Evolutionary conservation across 257 asterid genomes (phyloP).

Genomic region (Anisodus tanguticus): DNA sequence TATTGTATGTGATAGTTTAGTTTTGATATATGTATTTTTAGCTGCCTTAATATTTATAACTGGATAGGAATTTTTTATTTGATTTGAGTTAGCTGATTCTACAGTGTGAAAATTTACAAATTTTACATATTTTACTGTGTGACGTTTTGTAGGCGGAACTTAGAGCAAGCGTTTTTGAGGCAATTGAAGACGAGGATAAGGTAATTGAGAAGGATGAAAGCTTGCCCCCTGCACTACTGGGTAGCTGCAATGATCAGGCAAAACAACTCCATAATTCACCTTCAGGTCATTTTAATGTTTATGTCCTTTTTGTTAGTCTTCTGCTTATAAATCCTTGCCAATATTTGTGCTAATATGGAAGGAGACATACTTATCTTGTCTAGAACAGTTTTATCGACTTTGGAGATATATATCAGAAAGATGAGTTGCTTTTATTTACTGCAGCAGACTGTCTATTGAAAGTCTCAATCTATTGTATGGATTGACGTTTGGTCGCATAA

Average conservation of each 20-base stretch:
- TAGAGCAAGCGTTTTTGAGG: conserved; percentile 97
- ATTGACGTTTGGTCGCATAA: background rate
- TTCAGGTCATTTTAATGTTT: conserved; percentile 56
- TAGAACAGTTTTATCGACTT: conserved; percentile 8
- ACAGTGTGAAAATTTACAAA: background rate
- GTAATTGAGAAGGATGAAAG: conserved; percentile 78
- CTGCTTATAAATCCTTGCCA: conserved; percentile 16
- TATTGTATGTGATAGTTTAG: no score
- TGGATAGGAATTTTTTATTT: no score
- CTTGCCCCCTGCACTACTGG: conserved; percentile 91
- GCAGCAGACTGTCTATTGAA: background rate
- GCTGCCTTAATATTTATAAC: no score
- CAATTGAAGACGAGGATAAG: conserved; percentile 93
- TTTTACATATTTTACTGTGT: conserved; percentile 14
- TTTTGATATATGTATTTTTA: no score
- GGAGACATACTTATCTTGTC: background rate
- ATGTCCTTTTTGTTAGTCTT: background rate
- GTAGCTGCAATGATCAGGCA: conserved; percentile 98
- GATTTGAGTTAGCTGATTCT: no score
- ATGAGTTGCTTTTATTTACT: background rate
- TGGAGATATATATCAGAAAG: conserved; percentile 20
- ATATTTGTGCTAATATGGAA: background rate
- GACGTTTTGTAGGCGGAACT: conserved; percentile 73
- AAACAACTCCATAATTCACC: conserved; percentile 93
- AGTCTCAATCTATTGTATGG: background rate